Evolutionary conservation across 805 yeast species (phyloP), one percentile per base, ranked within the genome.

Genomic region (Candida lessepsii): DNA sequence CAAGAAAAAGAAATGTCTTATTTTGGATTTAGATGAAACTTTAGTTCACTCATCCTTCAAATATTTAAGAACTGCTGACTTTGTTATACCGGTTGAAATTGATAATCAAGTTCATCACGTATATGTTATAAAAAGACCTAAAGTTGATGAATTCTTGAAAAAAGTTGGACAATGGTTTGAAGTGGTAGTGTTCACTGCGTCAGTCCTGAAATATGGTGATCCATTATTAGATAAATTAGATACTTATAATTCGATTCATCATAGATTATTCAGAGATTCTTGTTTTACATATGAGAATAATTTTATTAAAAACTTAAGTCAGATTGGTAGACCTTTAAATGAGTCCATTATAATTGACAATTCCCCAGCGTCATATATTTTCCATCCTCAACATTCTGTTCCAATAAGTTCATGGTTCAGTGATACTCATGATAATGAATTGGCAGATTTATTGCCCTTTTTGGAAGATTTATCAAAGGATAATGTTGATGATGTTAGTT

Each of bases 381-480:
- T 93, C 72, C 98, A 93, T 59, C 99, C 99, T 15, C 95, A 88
- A 61, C 96, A 93, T 67, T 95, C 98, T 7, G 84, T 93, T 20
- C 99, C 99, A 17, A 86, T 93, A 20, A 86, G 96, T 50, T 83
- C 93, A 60, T 93, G 99, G 99, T 93, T 93, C 71, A 86, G 96
- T 50, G 99, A 93, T 65, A 81, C 93, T 20, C 99, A 93, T 61
- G 99, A 93, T 62, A 90, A 90, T 60, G 99, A 93, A 71, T 73
- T 93, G 53, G 63, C 86, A 46, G 99, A 93, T 63, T 78, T 93
- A 63, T 67, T 93, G 40, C 99, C 98, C 10, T 80, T 93, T 45
- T 71, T 93, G 51, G 87, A 88, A 60, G 98, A 93, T 59, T 66
- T 93, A 41, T 78, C 96, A 5, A 66, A 73, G 48, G 58, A 71